Conservation (phyloP, 495 filamentous ascomycete genomes). For the Xylaria bambusicola region DNA sequence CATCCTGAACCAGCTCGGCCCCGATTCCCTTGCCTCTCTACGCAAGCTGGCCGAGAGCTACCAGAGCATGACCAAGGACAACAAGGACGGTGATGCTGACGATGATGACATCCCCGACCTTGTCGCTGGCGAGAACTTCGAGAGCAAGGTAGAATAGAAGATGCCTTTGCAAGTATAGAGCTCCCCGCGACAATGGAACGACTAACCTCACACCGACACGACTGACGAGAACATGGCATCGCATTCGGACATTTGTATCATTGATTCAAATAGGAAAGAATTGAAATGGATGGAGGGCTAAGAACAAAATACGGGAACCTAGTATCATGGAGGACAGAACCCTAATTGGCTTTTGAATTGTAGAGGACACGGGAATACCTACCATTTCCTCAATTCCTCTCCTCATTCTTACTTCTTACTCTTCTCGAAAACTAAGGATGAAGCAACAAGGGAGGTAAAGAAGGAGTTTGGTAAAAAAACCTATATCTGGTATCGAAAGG, state of each 20-base stretch:
- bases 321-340: slow-evolving; percentile 11
- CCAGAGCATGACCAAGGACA: slow-evolving; percentile 97
- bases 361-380: slow-evolving; percentile 13
- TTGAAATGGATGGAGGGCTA: slow-evolving; percentile 7
- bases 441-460: slow-evolving; percentile 1
- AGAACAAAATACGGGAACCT: slow-evolving; percentile 15
- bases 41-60: slow-evolving; percentile 99
- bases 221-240: slow-evolving; percentile 19
- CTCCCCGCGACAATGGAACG: slow-evolving; percentile 11
- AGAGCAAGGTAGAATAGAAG: slow-evolving; percentile 87
- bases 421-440: not conserved
- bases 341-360: slow-evolving; percentile 27
- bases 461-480: slow-evolving; percentile 19
- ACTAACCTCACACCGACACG: slow-evolving; percentile 13
- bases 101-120: slow-evolving; percentile 95
- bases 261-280: slow-evolving; percentile 18
- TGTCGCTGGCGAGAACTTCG: slow-evolving; percentile 94
- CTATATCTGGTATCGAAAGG: slow-evolving; percentile 3
- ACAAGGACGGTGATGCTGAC: slow-evolving; percentile 79
- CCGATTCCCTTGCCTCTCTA: slow-evolving; percentile 95
- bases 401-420: slow-evolving; percentile 2
- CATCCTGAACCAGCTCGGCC: slow-evolving; percentile 98
- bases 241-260: slow-evolving; percentile 17
- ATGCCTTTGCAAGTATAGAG: not conserved
- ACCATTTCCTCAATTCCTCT: slow-evolving; percentile 9